Conservation (phyloP, 2,329 filamentous ascomycete genomes). For the Plectosphaerella cucumerina region DNA sequence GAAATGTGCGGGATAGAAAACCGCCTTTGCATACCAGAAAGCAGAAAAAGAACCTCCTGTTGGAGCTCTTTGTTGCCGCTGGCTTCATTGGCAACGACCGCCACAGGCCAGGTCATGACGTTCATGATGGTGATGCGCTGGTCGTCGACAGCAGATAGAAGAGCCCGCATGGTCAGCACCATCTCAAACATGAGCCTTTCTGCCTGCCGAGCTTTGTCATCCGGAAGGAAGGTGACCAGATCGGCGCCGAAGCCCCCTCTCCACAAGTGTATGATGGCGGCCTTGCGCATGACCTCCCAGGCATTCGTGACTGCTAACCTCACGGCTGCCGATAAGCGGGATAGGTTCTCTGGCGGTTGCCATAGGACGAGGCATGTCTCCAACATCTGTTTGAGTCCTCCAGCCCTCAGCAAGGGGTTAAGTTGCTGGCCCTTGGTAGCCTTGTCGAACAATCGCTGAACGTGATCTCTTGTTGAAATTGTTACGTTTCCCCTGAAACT, state of each 20-base stretch:
- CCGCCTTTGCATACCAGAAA: too few relatives aligned
- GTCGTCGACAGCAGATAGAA: not conserved
- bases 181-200: not conserved
- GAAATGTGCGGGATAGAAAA: too few relatives aligned
- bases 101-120: not conserved
- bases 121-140: not conserved
- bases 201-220: not conserved
- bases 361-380: too few relatives aligned
- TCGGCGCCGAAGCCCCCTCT: not conserved
- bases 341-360: too few relatives aligned
- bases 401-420: too few relatives aligned
- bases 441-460: too few relatives aligned
- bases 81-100: not conserved
- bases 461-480: too few relatives aligned
- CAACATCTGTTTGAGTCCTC: too few relatives aligned
- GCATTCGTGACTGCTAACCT: not conserved
- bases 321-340: not conserved
- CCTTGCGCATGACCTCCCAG: conserved; percentile 2
- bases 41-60: not conserved
- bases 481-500: too few relatives aligned
- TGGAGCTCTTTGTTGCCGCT: not conserved
- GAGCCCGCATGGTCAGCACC: not conserved
- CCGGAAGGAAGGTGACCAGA: not conserved
- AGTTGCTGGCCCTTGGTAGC: too few relatives aligned
- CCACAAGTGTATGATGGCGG: not conserved